phyloP scores from a whole-genome alignment of 345 rosid species.

The Lumnitzera littorea region DNA sequence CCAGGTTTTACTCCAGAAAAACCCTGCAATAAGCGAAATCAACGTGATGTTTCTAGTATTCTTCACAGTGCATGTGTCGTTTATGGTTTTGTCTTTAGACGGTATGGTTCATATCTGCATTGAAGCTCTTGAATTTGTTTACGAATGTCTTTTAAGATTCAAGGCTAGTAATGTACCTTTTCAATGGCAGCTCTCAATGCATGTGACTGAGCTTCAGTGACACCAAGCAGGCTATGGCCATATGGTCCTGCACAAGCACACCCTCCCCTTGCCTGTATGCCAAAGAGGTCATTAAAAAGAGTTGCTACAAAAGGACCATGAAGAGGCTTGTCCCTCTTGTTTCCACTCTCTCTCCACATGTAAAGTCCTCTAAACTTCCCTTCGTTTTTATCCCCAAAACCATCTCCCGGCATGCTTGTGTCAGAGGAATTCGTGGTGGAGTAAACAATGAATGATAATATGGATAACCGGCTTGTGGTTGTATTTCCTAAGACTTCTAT shows the following conservation, averaged over 20 bases:
- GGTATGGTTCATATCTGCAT: background rate
- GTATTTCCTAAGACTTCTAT: conserved; percentile 39
- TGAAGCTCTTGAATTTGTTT: background rate
- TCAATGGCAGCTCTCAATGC: conserved; percentile 31
- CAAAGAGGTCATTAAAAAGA: conserved; percentile 55
- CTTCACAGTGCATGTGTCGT: background rate
- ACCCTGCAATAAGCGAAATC: conserved; percentile 24
- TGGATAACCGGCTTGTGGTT: conserved; percentile 26
- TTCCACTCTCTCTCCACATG: conserved; percentile 38
- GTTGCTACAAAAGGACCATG: conserved; percentile 45
- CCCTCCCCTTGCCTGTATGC: conserved; percentile 58
- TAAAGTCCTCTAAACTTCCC: conserved; percentile 1
- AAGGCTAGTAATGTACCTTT: conserved; percentile 21
- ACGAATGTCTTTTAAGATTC: background rate
- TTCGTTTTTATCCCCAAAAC: background rate
- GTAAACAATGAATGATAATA: conserved; percentile 44
- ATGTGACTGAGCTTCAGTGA: conserved; percentile 18
- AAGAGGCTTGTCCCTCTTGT: conserved; percentile 41
- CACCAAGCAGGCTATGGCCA: conserved; percentile 41
- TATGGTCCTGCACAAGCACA: conserved; percentile 70
- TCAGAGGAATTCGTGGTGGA: conserved; percentile 18
- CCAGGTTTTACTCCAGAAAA: conserved; percentile 46
- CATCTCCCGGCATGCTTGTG: background rate
- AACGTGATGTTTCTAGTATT: background rate
- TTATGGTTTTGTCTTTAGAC: too few species aligned